Evolutionary conservation across 257 asterid species (phyloP), one percentile per base, ranked within the genome.

Genomic region (Solanum stenotomum): DNA sequence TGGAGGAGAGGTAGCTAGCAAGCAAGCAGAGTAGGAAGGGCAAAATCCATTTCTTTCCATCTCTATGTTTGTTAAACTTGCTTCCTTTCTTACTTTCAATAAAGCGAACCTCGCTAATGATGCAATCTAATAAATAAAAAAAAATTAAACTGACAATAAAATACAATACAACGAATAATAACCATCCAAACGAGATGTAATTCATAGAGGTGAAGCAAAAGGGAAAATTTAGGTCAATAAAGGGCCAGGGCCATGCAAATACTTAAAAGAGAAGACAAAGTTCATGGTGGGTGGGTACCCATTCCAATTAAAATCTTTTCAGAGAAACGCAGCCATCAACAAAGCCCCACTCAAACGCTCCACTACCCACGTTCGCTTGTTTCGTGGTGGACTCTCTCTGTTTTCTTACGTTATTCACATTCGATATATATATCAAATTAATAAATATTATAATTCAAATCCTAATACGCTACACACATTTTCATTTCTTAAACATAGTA

Each of bases 301-400:
- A 88, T 90, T 89, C 37, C 25, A 92, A 87, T 91, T 89, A 44
- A 90, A 89, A 87, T 90, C 84, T 35, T 83, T 10, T 84, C 91
- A 88, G 78, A 89, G 92, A 91, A 89, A 89, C 87, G 90, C 90
- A 91, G 34, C 92, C 92, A 92, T 92, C 93, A 89, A 71, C 93
- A 89, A 68, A 92, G 93, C 87, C 92, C 94, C 95, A 89, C 91
- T 86, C 68, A 78, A 70, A 37, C 88, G 27, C 40, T 27, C 85
- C 85, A 44, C 67, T 10, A 33, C 63, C 83, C 84, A 63, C 72
- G 87, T 38, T 83, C 77, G 29, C 25, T 83, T 90, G 88, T 90
- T 89, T 87, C 75, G 72, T 20, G 79, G 65, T 42, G 85, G 61
- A 77, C 61, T 25, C 61, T 4, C 84, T 77, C 33, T 42, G 15